Evolutionary conservation across 108 stramenopile species (phyloP).

Genomic region (Fistulifera solaris): DNA sequence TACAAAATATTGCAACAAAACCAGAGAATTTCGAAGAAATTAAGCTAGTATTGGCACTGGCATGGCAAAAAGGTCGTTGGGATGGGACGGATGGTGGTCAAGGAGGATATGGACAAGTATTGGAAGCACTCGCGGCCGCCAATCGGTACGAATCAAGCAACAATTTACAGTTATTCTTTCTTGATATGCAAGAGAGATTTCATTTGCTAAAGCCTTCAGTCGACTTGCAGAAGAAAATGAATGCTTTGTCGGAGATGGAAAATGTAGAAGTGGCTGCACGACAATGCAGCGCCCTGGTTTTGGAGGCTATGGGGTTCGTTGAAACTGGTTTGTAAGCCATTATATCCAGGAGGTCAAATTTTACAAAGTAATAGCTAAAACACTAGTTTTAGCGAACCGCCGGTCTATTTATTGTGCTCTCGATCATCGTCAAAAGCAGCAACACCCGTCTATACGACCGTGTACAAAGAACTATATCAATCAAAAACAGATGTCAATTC

Average conservation of each 20-base stretch:
- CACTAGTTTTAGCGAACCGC: too few relatives aligned
- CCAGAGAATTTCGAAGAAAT: constrained; percentile 55
- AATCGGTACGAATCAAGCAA: constrained; percentile 52
- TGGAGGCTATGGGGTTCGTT: constrained; percentile 64
- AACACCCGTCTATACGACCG: too few relatives aligned
- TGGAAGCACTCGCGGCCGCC: constrained; percentile 52
- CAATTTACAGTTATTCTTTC: constrained; percentile 29
- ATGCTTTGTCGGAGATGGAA: constrained; percentile 16
- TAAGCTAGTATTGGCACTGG: constrained; percentile 62
- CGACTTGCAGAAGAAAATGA: constrained; percentile 32
- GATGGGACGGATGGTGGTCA: constrained; percentile 42
- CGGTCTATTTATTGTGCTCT: too few relatives aligned
- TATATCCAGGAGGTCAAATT: too few relatives aligned
- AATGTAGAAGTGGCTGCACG: constrained; percentile 37
- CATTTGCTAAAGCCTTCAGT: constrained; percentile 9
- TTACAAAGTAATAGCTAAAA: too few relatives aligned
- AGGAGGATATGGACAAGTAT: constrained; percentile 49
- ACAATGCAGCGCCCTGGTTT: constrained; percentile 59
- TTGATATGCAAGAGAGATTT: constrained; percentile 52
- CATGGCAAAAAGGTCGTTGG: constrained; percentile 59
- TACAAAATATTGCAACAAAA: constrained; percentile 34
- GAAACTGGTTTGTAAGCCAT: constrained; percentile 27
- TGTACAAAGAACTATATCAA: too few relatives aligned
- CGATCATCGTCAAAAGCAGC: too few relatives aligned
- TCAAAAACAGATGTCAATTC: too few relatives aligned